These are phyloP conservation scores for Epichloe sylvatica DNA, from an alignment of 2,329 filamentous ascomycete genomes.

Conservation along the genomic window DNA sequence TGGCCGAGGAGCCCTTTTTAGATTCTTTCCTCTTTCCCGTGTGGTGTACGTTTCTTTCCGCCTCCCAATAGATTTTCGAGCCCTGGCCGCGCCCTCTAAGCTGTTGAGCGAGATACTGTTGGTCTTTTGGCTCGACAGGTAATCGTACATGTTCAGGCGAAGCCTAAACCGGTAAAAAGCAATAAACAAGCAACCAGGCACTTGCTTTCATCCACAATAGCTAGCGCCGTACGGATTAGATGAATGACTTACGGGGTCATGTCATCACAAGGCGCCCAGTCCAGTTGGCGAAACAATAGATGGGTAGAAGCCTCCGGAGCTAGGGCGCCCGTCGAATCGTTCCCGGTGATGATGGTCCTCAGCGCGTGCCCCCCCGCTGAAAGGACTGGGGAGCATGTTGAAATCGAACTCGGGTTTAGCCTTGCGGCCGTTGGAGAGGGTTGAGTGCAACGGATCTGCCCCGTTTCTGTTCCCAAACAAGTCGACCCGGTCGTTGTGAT, in stretches of 20 bases:
- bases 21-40: not conserved
- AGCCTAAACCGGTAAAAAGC: not conserved
- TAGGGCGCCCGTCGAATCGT: constrained; percentile 39
- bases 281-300: constrained; percentile 33
- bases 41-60: not conserved
- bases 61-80: not conserved
- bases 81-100: not conserved
- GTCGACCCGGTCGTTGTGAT: constrained; percentile 33
- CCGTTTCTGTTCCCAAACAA: constrained; percentile 30
- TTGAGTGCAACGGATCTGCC: constrained; percentile 21
- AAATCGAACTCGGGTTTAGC: constrained; percentile 37
- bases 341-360: constrained; percentile 26
- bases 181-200: not conserved
- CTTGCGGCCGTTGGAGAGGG: constrained; percentile 18
- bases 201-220: not conserved
- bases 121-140: not conserved
- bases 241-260: constrained; percentile 10
- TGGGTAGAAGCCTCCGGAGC: constrained; percentile 40
- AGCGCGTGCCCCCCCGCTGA: constrained; percentile 19
- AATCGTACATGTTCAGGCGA: not conserved
- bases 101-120: not conserved
- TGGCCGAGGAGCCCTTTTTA: not conserved
- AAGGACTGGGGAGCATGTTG: constrained; percentile 31
- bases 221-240: not conserved
- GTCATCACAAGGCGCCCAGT: constrained; percentile 24